Evolutionary conservation across 768 basidiomycete species (phyloP).

Genomic region (Boletellus emodensis): DNA sequence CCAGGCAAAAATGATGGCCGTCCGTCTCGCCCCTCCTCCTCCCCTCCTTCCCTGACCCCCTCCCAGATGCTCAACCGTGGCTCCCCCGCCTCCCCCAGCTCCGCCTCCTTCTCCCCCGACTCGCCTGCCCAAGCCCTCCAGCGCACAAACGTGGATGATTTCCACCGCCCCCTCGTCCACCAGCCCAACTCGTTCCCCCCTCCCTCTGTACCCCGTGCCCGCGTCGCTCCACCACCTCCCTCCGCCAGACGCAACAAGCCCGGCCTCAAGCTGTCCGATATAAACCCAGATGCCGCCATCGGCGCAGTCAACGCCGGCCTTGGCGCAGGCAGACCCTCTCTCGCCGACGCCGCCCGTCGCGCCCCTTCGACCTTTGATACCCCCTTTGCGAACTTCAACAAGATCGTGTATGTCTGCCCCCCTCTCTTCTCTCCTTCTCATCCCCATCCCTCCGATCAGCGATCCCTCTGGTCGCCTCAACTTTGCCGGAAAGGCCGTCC

Average conservation of each 20-base stretch:
- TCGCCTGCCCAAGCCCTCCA: slow-evolving; percentile 39
- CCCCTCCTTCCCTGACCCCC: not conserved
- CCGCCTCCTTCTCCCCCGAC: slow-evolving; percentile 35
- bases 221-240: slow-evolving; percentile 36
- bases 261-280: slow-evolving; percentile 60
- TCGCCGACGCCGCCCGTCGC: slow-evolving; percentile 38
- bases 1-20: slow-evolving; percentile 92
- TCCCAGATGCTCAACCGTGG: slow-evolving; percentile 47
- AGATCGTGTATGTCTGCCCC: slow-evolving; percentile 73
- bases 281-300: slow-evolving; percentile 47
- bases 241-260: slow-evolving; percentile 46
- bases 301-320: slow-evolving; percentile 64
- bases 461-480: slow-evolving; percentile 96
- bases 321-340: slow-evolving; percentile 60
- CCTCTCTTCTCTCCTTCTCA: slow-evolving; percentile 6
- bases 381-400: slow-evolving; percentile 89
- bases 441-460: slow-evolving; percentile 36
- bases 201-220: slow-evolving; percentile 23
- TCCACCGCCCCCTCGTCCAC: slow-evolving; percentile 27
- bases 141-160: slow-evolving; percentile 31
- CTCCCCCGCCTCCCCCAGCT: slow-evolving; percentile 22
- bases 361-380: slow-evolving; percentile 50
- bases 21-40: slow-evolving; percentile 47
- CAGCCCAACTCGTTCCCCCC: slow-evolving; percentile 37
- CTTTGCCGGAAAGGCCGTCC: slow-evolving; percentile 88